Conservation (phyloP, 768 basidiomycete genomes). For the Suillus alpinus region DNA sequence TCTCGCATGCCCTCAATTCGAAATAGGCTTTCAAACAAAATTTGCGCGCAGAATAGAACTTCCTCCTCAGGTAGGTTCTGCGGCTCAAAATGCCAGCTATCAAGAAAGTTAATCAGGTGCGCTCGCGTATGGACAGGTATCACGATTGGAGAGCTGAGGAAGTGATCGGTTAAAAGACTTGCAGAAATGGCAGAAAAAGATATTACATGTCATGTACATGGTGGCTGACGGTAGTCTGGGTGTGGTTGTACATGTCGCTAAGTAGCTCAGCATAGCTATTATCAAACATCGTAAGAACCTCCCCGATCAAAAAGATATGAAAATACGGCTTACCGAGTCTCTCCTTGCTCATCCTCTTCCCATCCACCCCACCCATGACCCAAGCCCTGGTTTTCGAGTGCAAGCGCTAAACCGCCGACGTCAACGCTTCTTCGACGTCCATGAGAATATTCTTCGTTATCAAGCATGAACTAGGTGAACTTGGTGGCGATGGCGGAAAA, state of each 20-base stretch:
- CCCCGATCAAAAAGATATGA: neutral
- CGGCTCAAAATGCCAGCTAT: constrained; percentile 90
- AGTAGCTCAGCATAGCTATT: constrained; percentile 77
- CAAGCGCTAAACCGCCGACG: constrained; percentile 83
- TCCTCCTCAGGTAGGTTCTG: constrained; percentile 81
- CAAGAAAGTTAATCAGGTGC: constrained; percentile 64
- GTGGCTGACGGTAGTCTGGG: constrained; percentile 66
- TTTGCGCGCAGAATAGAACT: constrained; percentile 72
- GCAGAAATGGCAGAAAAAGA: neutral
- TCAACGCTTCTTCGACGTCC: constrained; percentile 77
- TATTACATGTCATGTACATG: constrained; percentile 29
- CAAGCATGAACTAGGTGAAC: constrained; percentile 19
- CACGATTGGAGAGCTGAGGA: constrained; percentile 45
- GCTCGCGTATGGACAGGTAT: constrained; percentile 49
- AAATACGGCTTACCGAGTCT: constrained; percentile 44
- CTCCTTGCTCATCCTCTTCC: constrained; percentile 46
- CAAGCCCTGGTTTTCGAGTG: constrained; percentile 56
- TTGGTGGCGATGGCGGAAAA: neutral
- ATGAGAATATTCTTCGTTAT: constrained; percentile 26
- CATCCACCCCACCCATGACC: constrained; percentile 73
- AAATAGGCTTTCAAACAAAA: constrained; percentile 85
- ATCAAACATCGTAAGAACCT: constrained; percentile 14
- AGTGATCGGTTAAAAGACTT: constrained; percentile 12
- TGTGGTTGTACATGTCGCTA: constrained; percentile 82
- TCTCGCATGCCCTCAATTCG: constrained; percentile 73